Conservation (phyloP, 306 rosid genomes). For the Pueraria montana region DNA sequence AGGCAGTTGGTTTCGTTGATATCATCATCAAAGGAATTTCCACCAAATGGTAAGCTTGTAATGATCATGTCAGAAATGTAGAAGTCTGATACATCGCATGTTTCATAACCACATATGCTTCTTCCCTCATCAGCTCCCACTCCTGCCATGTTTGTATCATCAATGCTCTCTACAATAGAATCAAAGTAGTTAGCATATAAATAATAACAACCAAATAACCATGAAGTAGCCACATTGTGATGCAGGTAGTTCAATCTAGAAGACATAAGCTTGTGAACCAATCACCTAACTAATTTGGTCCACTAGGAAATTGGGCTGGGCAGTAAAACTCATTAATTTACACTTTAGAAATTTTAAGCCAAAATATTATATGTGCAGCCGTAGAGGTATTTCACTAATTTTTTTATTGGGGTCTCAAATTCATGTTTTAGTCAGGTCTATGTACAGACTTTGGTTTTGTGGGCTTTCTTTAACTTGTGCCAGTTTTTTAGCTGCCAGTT, state of each 20-base stretch:
- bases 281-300: conserved; percentile 6
- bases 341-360: conserved; percentile 4
- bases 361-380: conserved; percentile 6
- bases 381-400: neutral
- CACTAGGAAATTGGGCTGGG: conserved; percentile 1
- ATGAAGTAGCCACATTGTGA: conserved; percentile 1
- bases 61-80: conserved; percentile 94
- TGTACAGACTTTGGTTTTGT: conserved; percentile 21
- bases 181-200: conserved; percentile 29
- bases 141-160: conserved; percentile 59
- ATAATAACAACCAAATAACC: conserved; percentile 10
- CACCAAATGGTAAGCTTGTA: conserved; percentile 77
- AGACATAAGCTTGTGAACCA: neutral
- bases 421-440: neutral
- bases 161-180: conserved; percentile 56
- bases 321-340: conserved; percentile 7
- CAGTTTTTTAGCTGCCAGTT: neutral
- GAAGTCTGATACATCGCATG: conserved; percentile 90
- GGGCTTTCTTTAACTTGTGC: neutral
- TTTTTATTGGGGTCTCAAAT: conserved; percentile 8
- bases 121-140: conserved; percentile 69
- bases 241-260: conserved; percentile 14
- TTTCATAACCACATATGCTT: conserved; percentile 64
- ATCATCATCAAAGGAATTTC: conserved; percentile 62
- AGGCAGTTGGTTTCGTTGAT: conserved; percentile 59